A percentile compares a stretch with the other conserved stretches of the same genome.
These are phyloP conservation scores for Pseudogymnoascus sp. DNA, from an alignment of 2,329 filamentous ascomycete genomes.

Conservation along the genomic window DNA sequence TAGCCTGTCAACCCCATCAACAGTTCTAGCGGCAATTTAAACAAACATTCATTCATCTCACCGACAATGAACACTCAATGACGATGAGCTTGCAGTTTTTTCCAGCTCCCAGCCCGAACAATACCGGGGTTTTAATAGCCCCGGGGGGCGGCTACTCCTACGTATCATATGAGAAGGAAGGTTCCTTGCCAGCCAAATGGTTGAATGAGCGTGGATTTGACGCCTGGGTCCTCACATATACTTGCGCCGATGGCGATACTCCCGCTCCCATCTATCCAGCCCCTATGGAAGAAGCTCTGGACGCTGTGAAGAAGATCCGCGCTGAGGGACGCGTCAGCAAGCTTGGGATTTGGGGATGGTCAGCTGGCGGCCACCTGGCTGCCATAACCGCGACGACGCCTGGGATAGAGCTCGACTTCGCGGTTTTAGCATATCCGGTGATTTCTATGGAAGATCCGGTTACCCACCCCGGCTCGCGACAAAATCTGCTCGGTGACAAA, in stretches of 20 bases:
- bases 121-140: constrained; percentile 21
- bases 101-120: neutral
- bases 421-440: constrained; percentile 25
- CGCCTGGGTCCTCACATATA: constrained; percentile 25
- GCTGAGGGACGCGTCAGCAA: constrained; percentile 14
- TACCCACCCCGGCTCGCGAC: constrained; percentile 19
- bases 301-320: constrained; percentile 19
- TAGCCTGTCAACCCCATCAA: constrained; percentile 6
- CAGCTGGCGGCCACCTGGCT: constrained; percentile 23
- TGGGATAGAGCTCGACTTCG: constrained; percentile 21
- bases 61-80: neutral
- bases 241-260: constrained; percentile 9
- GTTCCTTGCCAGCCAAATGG: constrained; percentile 19
- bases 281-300: constrained; percentile 20
- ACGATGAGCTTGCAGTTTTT: neutral
- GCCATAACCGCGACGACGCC: constrained; percentile 21
- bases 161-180: constrained; percentile 21
- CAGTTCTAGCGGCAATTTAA: neutral
- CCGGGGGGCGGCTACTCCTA: constrained; percentile 24
- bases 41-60: neutral
- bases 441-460: constrained; percentile 20
- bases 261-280: constrained; percentile 19
- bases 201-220: constrained; percentile 22
- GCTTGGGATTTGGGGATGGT: constrained; percentile 25
- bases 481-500: constrained; percentile 21